Conservation (phyloP, 352 stramenopile species). For the Phytopythium mirpurense region DNA sequence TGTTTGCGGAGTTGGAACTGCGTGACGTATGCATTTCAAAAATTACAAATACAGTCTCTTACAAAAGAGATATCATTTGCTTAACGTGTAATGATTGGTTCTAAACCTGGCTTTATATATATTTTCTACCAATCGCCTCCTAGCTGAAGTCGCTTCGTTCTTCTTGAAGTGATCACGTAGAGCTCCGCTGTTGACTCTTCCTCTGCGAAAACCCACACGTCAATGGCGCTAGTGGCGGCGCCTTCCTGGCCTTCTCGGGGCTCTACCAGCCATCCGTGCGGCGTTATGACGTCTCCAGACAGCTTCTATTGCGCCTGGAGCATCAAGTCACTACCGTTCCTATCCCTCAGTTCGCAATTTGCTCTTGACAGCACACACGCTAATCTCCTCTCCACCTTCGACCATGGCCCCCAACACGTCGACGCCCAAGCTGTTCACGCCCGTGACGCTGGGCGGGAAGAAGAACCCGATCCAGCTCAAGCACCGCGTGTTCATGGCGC, state of each 20-base stretch:
- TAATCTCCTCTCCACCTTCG: too few relatives aligned
- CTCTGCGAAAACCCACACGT: neutral
- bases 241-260: neutral
- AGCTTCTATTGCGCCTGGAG: too few relatives aligned
- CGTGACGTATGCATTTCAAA: too few relatives aligned
- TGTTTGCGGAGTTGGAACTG: too few relatives aligned
- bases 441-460: slow-evolving; percentile 26
- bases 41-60: too few relatives aligned
- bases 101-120: neutral
- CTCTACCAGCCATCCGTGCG: too few relatives aligned
- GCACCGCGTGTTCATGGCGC: slow-evolving; percentile 48
- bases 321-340: too few relatives aligned
- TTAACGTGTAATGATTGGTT: too few relatives aligned
- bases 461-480: slow-evolving; percentile 33
- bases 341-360: slow-evolving; percentile 13
- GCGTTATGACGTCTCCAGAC: too few relatives aligned
- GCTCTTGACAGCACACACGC: slow-evolving; percentile 4
- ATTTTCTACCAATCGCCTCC: neutral
- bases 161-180: neutral
- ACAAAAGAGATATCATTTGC: too few relatives aligned
- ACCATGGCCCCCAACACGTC: slow-evolving; percentile 15
- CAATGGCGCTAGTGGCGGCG: neutral
- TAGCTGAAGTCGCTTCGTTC: neutral
- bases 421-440: slow-evolving; percentile 30
- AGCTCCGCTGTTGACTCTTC: neutral